Evolutionary conservation across 1,139 yeast species (phyloP).

Genomic region (Arxiozyma heterogenica): DNA sequence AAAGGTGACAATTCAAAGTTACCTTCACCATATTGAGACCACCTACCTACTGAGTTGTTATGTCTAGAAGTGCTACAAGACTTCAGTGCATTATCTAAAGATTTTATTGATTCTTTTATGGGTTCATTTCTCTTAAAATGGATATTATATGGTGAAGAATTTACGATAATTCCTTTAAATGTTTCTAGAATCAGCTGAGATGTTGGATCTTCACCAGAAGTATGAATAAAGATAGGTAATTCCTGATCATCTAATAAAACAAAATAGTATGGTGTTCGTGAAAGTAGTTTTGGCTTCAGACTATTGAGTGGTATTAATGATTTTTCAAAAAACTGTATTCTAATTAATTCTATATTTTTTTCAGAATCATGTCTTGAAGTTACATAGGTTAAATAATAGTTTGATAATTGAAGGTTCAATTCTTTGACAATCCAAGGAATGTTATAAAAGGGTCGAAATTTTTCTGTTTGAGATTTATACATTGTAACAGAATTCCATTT

Average conservation of each 20-base stretch:
- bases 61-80: conserved; percentile 54
- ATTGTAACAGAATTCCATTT: conserved; percentile 56
- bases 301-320: neutral
- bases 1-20: conserved; percentile 55
- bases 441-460: conserved; percentile 34
- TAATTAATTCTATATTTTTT: conserved; percentile 37
- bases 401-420: neutral
- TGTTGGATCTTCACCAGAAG: conserved; percentile 41
- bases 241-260: conserved; percentile 49
- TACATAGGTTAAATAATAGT: conserved; percentile 1
- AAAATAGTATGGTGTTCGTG: conserved; percentile 53
- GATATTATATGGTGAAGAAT: neutral
- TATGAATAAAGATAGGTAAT: conserved; percentile 59
- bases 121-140: conserved; percentile 21
- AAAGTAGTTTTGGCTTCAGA: conserved; percentile 33
- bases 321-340: conserved; percentile 13
- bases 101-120: conserved; percentile 41
- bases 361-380: conserved; percentile 31
- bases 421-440: conserved; percentile 32
- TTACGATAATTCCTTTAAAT: conserved; percentile 31
- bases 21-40: conserved; percentile 65
- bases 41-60: conserved; percentile 51
- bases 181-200: conserved; percentile 51
- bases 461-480: conserved; percentile 33
- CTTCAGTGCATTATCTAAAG: conserved; percentile 33